A percentile compares a stretch with the other conserved stretches of the same genome.
Conservation (phyloP, 805 yeast genomes). For the Saccharomycopsis synnaedendra region DNA sequence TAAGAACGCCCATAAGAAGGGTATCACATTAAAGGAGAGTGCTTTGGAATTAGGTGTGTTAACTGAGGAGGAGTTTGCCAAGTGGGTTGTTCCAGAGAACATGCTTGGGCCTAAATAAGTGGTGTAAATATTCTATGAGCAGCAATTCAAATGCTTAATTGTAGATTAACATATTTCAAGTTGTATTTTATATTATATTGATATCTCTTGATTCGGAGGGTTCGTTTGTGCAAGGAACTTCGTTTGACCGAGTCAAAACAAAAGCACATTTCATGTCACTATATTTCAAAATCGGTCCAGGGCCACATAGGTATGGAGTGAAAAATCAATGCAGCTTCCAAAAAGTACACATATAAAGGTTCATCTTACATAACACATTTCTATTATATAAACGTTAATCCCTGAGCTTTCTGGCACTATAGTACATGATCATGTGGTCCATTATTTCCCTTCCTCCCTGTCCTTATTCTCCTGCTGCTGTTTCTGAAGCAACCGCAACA, state of each 20-base stretch:
- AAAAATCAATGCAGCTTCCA: no score
- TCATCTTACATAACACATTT: no score
- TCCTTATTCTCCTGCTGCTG: slow-evolving; percentile 8
- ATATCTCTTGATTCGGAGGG: no score
- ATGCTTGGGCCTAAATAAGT: slow-evolving; percentile 83
- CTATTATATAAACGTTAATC: no score
- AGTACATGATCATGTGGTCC: no score
- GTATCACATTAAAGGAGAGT: slow-evolving; percentile 87
- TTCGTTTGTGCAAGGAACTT: no score
- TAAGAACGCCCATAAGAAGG: slow-evolving; percentile 97
- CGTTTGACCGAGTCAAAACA: no score
- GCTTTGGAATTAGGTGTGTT: slow-evolving; percentile 86
- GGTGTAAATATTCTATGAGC: background rate
- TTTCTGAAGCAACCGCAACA: slow-evolving; percentile 10
- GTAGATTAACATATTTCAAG: background rate
- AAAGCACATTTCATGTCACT: no score
- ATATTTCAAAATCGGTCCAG: no score
- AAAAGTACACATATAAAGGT: no score
- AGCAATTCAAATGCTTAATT: background rate
- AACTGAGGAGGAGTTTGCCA: slow-evolving; percentile 76
- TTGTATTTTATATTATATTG: background rate
- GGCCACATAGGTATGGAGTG: no score
- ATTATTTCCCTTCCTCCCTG: background rate
- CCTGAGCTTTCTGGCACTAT: no score
- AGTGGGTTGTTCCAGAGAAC: slow-evolving; percentile 96